phyloP scores from a whole-genome alignment of 768 basidiomycete genomes.

The Nidularia sp. region DNA sequence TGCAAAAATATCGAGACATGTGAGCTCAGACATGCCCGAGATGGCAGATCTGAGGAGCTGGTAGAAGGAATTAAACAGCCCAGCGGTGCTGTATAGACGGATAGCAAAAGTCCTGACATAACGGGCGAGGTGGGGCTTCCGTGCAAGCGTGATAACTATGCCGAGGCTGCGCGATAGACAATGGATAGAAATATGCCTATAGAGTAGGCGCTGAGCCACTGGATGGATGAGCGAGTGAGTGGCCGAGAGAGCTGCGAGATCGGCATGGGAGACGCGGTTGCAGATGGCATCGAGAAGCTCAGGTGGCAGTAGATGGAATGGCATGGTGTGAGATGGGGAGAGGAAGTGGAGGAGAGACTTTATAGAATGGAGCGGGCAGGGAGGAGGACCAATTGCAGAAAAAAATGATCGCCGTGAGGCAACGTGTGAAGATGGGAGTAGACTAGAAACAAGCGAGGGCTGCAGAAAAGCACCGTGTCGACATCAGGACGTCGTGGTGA shows the following conservation, averaged over 20 bases:
- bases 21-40: constrained; percentile 55
- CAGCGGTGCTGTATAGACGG: constrained; percentile 36
- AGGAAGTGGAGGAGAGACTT: constrained; percentile 4
- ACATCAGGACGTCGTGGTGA: constrained; percentile 11
- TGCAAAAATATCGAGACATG: constrained; percentile 51
- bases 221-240: constrained; percentile 36
- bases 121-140: constrained; percentile 50
- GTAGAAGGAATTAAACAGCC: constrained; percentile 45
- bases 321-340: constrained; percentile 29
- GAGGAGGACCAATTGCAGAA: constrained; percentile 19
- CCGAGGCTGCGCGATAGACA: constrained; percentile 37
- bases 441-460: constrained; percentile 12
- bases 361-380: constrained; percentile 13
- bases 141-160: constrained; percentile 54
- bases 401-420: constrained; percentile 33
- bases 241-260: constrained; percentile 48
- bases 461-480: constrained; percentile 14
- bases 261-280: constrained; percentile 16
- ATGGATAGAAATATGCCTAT: constrained; percentile 50
- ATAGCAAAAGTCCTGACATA: constrained; percentile 62
- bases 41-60: constrained; percentile 47
- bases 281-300: constrained; percentile 61
- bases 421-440: constrained; percentile 21
- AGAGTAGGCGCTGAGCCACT: constrained; percentile 60
- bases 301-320: constrained; percentile 43